Evolutionary conservation across 768 basidiomycete species (phyloP), one percentile per base, ranked within the genome.

Genomic region (Pleurotus giganteus): DNA sequence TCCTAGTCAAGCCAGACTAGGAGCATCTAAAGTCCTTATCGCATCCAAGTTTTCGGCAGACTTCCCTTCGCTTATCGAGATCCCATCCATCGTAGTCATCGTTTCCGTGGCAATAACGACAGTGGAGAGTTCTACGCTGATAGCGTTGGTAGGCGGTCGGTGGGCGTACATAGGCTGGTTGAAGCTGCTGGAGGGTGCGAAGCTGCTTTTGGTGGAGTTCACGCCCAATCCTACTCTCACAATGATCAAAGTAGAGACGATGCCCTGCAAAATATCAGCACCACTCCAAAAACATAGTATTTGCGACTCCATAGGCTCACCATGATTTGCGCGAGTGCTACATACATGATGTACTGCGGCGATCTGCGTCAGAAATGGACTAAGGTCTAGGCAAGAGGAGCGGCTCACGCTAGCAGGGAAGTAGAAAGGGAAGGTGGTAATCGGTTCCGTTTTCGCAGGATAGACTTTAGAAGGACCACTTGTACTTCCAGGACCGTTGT

Each of bases 211-310:
- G 15, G 41, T 45, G 21, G 43, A n/a, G n/a, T 31, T 37, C 5
- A 56, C 50, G 4, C 70, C 70, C 9, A 71, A 61, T 19, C 57
- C 63, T 2, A 71, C 71, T 9, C 71, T 66, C 26, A 71, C 69
- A 39, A 72, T 66, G 61, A 71, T 71, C 5, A 71, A 60, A 3
- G 71, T 72, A 17, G 70, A 69, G 28, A 66, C 69, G 44, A 70
- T 70, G 11, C 69, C 70, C 69, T 70, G 51, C 9, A 34, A n/a
- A 4, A 4, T 6, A 21, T 13, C 23, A 4, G 29, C 5, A 19
- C 11, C 8, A 19, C 19, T 5, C 17, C 26, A 15, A 6, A 5
- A 19, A 17, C 17, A 36, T 8, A 13, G 50, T 3, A 32, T 17
- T 21, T 15, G 27, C 21, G 32, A 27, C 23, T 6, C 13, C 15